Base-by-base conservation (phyloP, 805 yeast genomes). In the Lachancea lanzarotensis region DNA sequence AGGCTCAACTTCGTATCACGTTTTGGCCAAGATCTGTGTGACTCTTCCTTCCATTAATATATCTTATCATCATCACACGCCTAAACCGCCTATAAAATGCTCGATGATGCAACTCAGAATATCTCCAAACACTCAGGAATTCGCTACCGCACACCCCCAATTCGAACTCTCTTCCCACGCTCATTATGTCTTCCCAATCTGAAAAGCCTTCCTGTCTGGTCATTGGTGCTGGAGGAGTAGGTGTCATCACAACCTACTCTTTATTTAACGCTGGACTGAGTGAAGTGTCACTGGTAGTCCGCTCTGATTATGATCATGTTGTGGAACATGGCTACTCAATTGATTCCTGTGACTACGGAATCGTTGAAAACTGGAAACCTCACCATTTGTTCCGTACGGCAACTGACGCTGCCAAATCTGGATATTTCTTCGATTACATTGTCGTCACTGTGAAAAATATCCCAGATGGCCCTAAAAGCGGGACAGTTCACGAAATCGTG, bases 181-280 rank as follows among this genome's bases (percentile, higher is more conserved):
- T 8, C 32, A 38, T 20, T 11, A 36, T 36, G 31, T 7, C 17
- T 12, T 3, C 15, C 13, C 31, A 36, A n/a, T 3, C 18, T 15
- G 3, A 15, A n/a, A 36, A 36, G n/a, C 31, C 39, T 9, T 9
- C 39, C 19, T 42, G 42, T 15, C 68, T 86, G 11, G 67, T 86
- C 10, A 74, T 86, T 33, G 95, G 95, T 10, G 75, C 87, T 35
- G 96, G 95, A 13, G 95, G 95, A 32, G 93, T 87, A 10, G 96
- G 96, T 31, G 74, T 87, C 15, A 76, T 87, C 29, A 81, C 83
- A 2, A 86, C 95, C 0, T 72, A 81, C 40, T 77, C 84, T 0
- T 68, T 87, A 27, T 71, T 69, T 52, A 59, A 62, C 34, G 68
- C 73, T 36, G 76, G 73, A 0, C 62, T 68, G 35, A 70, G 78